These are phyloP conservation scores for Phytophthora parvispora DNA, from an alignment of 352 stramenopile genomes.

Conservation along the genomic window DNA sequence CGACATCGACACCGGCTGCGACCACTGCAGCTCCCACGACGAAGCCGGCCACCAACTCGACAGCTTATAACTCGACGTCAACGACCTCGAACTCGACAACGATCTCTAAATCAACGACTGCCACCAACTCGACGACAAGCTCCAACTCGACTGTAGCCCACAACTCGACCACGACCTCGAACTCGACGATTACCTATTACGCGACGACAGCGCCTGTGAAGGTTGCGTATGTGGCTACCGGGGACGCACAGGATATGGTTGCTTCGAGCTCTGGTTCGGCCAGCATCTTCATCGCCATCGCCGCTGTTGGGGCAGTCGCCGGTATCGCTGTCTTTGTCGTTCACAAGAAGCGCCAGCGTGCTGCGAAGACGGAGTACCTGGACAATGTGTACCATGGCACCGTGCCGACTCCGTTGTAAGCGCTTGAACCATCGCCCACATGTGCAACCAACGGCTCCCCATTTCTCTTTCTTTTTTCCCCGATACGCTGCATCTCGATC, in stretches of 20 bases:
- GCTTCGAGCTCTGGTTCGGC: neutral
- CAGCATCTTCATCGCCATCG: neutral
- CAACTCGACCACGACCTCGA: neutral
- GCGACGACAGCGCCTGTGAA: neutral
- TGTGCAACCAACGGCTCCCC: neutral
- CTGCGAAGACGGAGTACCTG: neutral
- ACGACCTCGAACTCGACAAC: neutral
- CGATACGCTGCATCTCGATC: neutral
- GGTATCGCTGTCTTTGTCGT: neutral
- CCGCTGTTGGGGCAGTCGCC: neutral
- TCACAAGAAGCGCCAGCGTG: neutral
- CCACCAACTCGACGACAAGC: neutral
- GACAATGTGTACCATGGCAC: neutral
- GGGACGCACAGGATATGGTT: neutral
- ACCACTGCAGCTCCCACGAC: constrained; percentile 7
- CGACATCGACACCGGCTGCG: neutral
- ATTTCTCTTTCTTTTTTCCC: neutral
- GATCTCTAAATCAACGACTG: neutral
- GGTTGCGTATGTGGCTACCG: neutral
- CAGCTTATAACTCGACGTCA: neutral
- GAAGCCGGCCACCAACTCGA: neutral
- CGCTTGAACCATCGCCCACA: neutral
- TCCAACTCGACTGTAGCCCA: neutral
- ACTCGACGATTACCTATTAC: neutral
- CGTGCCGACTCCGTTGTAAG: constrained; percentile 3